Conservation (phyloP, 495 filamentous ascomycete species). For the Xylaria bambusicola region DNA sequence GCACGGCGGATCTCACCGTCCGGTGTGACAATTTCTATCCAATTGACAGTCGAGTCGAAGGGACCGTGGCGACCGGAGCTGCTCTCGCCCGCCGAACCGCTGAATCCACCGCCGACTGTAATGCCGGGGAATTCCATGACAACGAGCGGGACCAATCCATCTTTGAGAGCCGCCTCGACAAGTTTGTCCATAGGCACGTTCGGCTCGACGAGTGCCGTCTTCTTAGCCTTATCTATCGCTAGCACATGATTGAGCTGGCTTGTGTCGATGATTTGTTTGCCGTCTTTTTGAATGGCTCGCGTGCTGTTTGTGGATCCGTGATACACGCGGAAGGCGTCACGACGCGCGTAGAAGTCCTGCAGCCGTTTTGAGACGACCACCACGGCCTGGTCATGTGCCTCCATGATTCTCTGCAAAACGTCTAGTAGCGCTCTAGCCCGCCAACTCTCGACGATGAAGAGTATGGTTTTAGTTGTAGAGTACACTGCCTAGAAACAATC, state of each 20-base stretch:
- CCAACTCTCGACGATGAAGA: background rate
- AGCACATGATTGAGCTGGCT: conserved; percentile 56
- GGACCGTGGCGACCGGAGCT: conserved; percentile 60
- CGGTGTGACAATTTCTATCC: conserved; percentile 60
- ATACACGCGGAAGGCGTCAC: conserved; percentile 66
- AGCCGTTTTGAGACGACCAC: conserved; percentile 46
- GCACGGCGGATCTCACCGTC: conserved; percentile 50
- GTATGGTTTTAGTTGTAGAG: background rate
- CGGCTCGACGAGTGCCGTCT: conserved; percentile 60
- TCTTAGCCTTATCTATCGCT: conserved; percentile 44
- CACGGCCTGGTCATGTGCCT: conserved; percentile 45
- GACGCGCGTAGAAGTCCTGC: conserved; percentile 51
- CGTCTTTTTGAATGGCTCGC: conserved; percentile 43
- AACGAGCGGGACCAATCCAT: conserved; percentile 57
- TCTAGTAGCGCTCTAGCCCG: background rate
- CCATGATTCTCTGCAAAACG: background rate
- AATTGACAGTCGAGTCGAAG: conserved; percentile 58
- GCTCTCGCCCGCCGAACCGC: conserved; percentile 63
- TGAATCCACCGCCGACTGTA: conserved; percentile 65
- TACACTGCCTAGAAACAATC: background rate
- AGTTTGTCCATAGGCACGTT: conserved; percentile 66
- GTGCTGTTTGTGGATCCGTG: conserved; percentile 79
- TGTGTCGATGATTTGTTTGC: conserved; percentile 57
- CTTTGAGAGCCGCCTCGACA: conserved; percentile 51
- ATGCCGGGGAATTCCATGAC: conserved; percentile 69